Conservation (phyloP, 2,329 filamentous ascomycete genomes). For the Beauveria sp. region DNA sequence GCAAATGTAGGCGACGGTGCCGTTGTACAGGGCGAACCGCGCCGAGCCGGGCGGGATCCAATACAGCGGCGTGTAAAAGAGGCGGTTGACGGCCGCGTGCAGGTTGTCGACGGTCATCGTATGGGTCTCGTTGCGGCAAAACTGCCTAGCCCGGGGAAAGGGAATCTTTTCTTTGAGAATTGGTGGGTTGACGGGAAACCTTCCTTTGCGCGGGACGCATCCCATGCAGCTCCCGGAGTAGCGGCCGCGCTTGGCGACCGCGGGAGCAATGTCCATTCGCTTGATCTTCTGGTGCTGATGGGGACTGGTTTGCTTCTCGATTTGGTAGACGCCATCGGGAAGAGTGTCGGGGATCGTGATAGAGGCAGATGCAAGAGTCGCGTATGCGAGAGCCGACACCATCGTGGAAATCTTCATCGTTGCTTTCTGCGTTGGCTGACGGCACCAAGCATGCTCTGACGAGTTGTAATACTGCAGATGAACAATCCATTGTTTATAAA, state of each 20-base stretch:
- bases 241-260: neutral
- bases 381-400: neutral
- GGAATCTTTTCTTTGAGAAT: neutral
- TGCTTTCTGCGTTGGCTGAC: neutral
- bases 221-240: neutral
- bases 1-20: slow-evolving; percentile 10
- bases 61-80: slow-evolving; percentile 12
- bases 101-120: neutral
- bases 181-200: too few relatives aligned
- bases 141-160: neutral
- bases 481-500: too few relatives aligned
- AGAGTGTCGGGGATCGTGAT: neutral
- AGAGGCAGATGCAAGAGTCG: neutral
- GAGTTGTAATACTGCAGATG: too few relatives aligned
- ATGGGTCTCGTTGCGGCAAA: neutral
- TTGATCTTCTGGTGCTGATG: neutral
- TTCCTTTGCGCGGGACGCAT: too few relatives aligned
- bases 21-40: slow-evolving; percentile 11
- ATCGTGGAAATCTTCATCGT: neutral
- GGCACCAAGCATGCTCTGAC: too few relatives aligned
- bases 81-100: slow-evolving; percentile 7
- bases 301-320: neutral
- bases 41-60: slow-evolving; percentile 6
- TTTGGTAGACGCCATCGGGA: neutral
- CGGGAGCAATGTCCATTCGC: neutral